Conservation (phyloP, 2,329 filamentous ascomycete species). For the Pseudogymnoascus sp. region DNA sequence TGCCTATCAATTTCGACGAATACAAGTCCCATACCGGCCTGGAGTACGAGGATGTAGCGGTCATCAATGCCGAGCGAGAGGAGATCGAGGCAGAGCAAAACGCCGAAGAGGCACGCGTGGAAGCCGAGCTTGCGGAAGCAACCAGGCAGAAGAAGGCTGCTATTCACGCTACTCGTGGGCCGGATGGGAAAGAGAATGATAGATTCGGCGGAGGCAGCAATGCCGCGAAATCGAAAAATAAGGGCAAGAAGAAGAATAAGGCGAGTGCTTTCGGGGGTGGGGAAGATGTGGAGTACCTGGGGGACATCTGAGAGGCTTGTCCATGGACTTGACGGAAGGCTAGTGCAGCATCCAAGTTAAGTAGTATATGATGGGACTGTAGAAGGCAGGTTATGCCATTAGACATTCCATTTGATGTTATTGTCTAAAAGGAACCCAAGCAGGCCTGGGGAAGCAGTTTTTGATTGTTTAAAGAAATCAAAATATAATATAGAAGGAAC, state of each 20-base stretch:
- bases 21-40: slow-evolving; percentile 46
- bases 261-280: not conserved
- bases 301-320: slow-evolving; percentile 2
- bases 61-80: slow-evolving; percentile 45
- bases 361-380: not conserved
- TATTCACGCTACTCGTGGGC: slow-evolving; percentile 15
- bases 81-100: slow-evolving; percentile 36
- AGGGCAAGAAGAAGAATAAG: slow-evolving; percentile 18
- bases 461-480: not conserved
- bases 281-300: slow-evolving; percentile 10
- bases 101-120: slow-evolving; percentile 37
- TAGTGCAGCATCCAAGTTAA: slow-evolving; percentile 13
- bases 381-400: not conserved
- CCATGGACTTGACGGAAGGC: slow-evolving; percentile 10
- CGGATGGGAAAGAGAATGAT: slow-evolving; percentile 2
- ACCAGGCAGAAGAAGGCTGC: slow-evolving; percentile 23
- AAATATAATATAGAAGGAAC: not conserved
- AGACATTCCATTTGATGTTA: not conserved
- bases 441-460: not conserved
- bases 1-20: slow-evolving; percentile 51
- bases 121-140: slow-evolving; percentile 29
- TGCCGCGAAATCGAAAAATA: slow-evolving; percentile 13
- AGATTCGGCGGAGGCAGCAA: slow-evolving; percentile 9
- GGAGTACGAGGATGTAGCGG: slow-evolving; percentile 47
- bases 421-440: not conserved